These are phyloP conservation scores for Camellia japonica DNA, from an alignment of 148 eudicot species.

Conservation along the genomic window DNA sequence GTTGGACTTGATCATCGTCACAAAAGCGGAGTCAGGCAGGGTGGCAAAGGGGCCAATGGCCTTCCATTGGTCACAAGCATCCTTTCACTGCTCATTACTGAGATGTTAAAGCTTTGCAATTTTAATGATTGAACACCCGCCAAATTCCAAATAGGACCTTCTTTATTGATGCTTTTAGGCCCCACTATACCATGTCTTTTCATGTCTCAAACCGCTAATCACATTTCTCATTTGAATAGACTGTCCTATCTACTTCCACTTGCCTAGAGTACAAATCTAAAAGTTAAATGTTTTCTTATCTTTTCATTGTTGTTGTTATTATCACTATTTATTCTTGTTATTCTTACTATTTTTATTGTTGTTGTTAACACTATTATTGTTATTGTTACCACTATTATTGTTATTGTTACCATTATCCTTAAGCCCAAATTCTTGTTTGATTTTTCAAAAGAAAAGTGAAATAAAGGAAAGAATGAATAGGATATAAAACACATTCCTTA, in stretches of 20 bases:
- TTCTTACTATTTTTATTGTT: neutral
- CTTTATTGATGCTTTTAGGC: neutral
- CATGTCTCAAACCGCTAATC: neutral
- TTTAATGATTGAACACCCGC: neutral
- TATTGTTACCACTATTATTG: too few species aligned
- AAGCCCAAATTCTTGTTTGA: conserved; percentile 1
- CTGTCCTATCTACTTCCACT: too few species aligned
- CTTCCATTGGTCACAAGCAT: neutral
- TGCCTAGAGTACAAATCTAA: too few species aligned
- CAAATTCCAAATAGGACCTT: neutral
- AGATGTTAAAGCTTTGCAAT: neutral
- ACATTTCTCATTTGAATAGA: neutral
- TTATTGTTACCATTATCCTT: neutral
- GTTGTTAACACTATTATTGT: neutral
- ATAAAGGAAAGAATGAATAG: neutral
- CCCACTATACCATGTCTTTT: neutral
- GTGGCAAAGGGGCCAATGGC: neutral
- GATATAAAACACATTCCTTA: neutral
- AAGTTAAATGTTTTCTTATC: too few species aligned
- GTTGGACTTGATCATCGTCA: neutral
- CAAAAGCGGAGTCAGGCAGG: neutral
- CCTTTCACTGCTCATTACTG: neutral
- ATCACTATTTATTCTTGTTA: neutral
- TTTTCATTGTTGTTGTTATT: too few species aligned
- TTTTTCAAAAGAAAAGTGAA: neutral